Percentiles rank a stretch among this genome's conserved stretches.
Conservation (phyloP, 306 rosid species). For the Gastrolobium bilobum region DNA sequence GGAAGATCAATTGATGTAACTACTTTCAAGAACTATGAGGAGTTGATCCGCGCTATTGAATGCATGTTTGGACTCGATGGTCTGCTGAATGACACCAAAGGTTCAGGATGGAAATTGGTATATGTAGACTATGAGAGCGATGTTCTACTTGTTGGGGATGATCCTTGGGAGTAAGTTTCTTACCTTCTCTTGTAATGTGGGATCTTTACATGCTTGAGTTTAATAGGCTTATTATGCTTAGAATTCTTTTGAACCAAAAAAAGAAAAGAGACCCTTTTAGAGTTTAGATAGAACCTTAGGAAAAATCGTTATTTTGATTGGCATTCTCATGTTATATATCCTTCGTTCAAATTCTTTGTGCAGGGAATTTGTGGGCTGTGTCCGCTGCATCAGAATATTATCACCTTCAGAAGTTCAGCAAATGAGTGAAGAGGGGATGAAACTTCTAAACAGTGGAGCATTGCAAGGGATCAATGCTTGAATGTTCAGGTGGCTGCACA, state of each 20-base stretch:
- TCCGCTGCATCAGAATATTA: constrained; percentile 83
- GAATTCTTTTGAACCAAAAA: neutral
- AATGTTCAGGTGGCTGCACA: constrained; percentile 45
- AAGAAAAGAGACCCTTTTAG: neutral
- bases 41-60: constrained; percentile 81
- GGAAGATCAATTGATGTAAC: constrained; percentile 95
- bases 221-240: constrained; percentile 6
- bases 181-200: constrained; percentile 1
- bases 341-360: constrained; percentile 43
- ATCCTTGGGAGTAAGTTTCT: constrained; percentile 95
- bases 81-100: constrained; percentile 83
- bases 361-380: constrained; percentile 95
- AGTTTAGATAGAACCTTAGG: neutral
- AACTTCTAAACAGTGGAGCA: constrained; percentile 88
- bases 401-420: constrained; percentile 92
- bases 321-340: neutral
- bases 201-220: neutral
- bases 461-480: constrained; percentile 76
- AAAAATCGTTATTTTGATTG: neutral
- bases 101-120: constrained; percentile 92
- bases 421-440: constrained; percentile 99
- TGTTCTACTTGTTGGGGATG: constrained; percentile 93
- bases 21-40: constrained; percentile 80
- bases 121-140: constrained; percentile 93
- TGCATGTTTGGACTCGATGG: constrained; percentile 96